phyloP scores from a whole-genome alignment of 2,329 filamentous ascomycete genomes.

The Calonectria leucothoes region DNA sequence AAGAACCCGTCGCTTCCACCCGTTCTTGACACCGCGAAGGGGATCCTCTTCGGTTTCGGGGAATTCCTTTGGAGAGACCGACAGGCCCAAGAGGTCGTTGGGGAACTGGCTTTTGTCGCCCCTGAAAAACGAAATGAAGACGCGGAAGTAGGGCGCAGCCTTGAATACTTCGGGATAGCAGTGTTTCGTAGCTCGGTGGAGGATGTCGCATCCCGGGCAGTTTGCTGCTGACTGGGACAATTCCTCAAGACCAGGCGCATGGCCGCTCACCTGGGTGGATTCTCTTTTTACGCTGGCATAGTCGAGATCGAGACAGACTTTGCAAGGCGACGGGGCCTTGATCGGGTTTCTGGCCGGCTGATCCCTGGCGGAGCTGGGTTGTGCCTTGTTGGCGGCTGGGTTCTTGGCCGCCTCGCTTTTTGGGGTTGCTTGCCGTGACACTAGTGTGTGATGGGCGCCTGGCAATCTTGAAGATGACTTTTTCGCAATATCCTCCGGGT shows the following conservation, averaged over 20 bases:
- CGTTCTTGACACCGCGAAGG: constrained; percentile 4
- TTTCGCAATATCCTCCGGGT: background rate
- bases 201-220: constrained; percentile 13
- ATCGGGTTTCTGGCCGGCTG: background rate
- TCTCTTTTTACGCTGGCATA: background rate
- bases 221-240: background rate
- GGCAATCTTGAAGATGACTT: background rate
- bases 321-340: background rate
- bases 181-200: constrained; percentile 15
- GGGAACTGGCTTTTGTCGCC: constrained; percentile 5
- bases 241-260: constrained; percentile 6
- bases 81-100: constrained; percentile 7
- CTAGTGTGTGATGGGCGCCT: background rate
- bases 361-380: background rate
- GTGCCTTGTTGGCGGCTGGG: background rate
- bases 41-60: constrained; percentile 13
- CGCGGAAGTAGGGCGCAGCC: constrained; percentile 1
- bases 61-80: constrained; percentile 20
- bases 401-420: constrained; percentile 1
- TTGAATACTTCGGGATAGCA: constrained; percentile 15
- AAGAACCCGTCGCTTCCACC: constrained; percentile 17
- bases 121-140: constrained; percentile 16
- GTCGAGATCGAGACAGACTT: constrained; percentile 6
- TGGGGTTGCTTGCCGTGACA: too few relatives aligned
- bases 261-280: background rate